Percentiles rank a stretch among this genome's conserved stretches.
Evolutionary conservation across 345 rosid genomes (phyloP).

Genomic region (Viola odorata): DNA sequence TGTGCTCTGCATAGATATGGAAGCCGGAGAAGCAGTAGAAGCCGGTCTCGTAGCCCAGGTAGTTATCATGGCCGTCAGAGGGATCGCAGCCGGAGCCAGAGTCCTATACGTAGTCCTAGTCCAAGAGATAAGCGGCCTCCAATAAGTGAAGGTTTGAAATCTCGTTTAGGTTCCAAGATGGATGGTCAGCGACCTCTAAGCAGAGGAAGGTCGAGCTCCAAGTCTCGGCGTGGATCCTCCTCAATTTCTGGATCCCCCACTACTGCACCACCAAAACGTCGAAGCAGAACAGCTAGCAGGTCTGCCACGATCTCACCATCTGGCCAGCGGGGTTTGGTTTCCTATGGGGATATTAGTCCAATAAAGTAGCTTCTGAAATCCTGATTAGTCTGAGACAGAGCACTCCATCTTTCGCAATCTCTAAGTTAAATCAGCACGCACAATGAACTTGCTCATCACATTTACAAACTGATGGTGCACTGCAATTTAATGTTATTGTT

Average conservation of each 20-base stretch:
- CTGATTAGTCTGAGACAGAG: not conserved
- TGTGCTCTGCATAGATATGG: conserved; percentile 36
- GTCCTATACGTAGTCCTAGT: conserved; percentile 55
- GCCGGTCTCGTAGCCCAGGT: conserved; percentile 58
- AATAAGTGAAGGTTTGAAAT: conserved; percentile 61
- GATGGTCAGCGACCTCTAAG: conserved; percentile 29
- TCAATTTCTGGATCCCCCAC: conserved; percentile 38
- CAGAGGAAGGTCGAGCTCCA: conserved; percentile 20
- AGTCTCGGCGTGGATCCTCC: conserved; percentile 26
- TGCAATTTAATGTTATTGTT: too few species aligned
- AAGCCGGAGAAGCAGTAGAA: conserved; percentile 47
- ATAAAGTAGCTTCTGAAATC: conserved; percentile 7
- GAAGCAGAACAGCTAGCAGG: conserved; percentile 25
- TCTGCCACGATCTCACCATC: conserved; percentile 65
- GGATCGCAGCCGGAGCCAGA: conserved; percentile 46
- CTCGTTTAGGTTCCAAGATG: conserved; percentile 59
- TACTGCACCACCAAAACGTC: conserved; percentile 27
- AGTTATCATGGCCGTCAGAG: conserved; percentile 41
- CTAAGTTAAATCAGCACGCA: not conserved
- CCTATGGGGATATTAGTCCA: conserved; percentile 66
- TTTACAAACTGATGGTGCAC: too few species aligned
- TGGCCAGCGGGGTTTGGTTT: conserved; percentile 66
- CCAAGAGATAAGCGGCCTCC: conserved; percentile 51
- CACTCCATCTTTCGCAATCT: not conserved
- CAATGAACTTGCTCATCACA: too few species aligned